Conservation (phyloP, 306 rosid genomes). For the Arachis stenosperma region DNA sequence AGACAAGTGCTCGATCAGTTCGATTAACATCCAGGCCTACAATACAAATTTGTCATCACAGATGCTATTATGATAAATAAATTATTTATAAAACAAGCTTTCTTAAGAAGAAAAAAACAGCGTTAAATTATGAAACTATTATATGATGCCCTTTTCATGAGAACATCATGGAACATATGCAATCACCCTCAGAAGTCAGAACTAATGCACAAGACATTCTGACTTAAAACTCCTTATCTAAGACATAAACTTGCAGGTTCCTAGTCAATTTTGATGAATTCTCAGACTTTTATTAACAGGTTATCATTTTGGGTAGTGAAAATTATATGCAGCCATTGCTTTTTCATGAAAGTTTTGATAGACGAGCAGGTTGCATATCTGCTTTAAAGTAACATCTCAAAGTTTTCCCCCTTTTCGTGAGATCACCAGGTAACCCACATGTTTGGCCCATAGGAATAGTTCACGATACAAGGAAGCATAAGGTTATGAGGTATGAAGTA, state of each 20-base stretch:
- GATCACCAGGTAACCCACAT: neutral
- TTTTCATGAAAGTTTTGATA: neutral
- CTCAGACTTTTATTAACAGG: neutral
- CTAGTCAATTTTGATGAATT: conserved; percentile 25
- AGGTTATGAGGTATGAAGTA: neutral
- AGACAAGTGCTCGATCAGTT: conserved; percentile 83
- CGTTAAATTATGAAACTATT: conserved; percentile 4
- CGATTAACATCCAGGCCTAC: conserved; percentile 90
- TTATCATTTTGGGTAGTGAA: conserved; percentile 13
- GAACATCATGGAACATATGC: conserved; percentile 12
- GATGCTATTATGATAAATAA: conserved; percentile 30
- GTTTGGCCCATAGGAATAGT: neutral
- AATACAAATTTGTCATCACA: conserved; percentile 43
- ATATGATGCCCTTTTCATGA: conserved; percentile 10
- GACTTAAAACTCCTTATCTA: neutral
- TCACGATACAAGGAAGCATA: neutral
- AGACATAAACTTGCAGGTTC: conserved; percentile 7
- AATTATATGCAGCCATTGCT: neutral
- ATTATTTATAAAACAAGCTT: conserved; percentile 15
- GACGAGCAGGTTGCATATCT: conserved; percentile 14
- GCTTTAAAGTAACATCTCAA: neutral
- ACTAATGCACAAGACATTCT: neutral
- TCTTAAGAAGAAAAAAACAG: conserved; percentile 6
- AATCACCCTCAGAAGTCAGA: conserved; percentile 13
- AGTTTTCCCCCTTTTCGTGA: neutral